Base-by-base conservation (phyloP, 2,329 filamentous ascomycete species). In the Xylaria polymorpha region DNA sequence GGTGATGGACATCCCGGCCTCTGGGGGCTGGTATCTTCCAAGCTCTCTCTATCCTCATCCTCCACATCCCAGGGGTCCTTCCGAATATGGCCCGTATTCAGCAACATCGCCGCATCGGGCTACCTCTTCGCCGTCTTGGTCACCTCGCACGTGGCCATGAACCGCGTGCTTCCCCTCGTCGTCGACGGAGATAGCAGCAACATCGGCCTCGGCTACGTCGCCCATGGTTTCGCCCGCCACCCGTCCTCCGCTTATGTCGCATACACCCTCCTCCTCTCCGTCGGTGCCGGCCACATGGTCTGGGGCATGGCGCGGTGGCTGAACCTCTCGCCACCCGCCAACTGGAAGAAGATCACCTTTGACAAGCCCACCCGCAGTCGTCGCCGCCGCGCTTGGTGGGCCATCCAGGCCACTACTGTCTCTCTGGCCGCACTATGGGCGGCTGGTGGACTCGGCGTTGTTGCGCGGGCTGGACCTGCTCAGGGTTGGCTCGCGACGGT, bases 221-320 rank as follows among this genome's bases (percentile, higher is more conserved):
- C 91, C 14, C 94, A 98, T 80, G 93, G 93, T 2, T 96, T 98
- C 77, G 90, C 92, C 37, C 86, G 88, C 15, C 91, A 93, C 75
- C 90, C 72, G 4, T 10, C 67, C 8, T 69, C 66, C 1, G 88
- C 92, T n/a, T 91, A 89, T 78, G 74, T 86, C 0, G 90, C 91
- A 1, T 97, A 97, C 79, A 76, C 83, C 1, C 85, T 89, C 1
- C 83, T 98, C 58, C 83, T 97, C 7, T 83, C 83, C 18, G 81
- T 91, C 0, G 92, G 90, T 0, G 90, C 88, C 29, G 92, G 90
- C 68, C 94, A 98, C 82, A 90, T 94, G 79, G 88, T 92, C 8
- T 97, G 94, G 88, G 94, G 94, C 2, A 88, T 89, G 81, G 92
- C 93, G n/a, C 91, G 89, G 79, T 98, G 93, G 92, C 82, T 94